These are phyloP conservation scores for Hypoxylon sp. DNA, from an alignment of 2,329 filamentous ascomycete species.

Conservation along the genomic window DNA sequence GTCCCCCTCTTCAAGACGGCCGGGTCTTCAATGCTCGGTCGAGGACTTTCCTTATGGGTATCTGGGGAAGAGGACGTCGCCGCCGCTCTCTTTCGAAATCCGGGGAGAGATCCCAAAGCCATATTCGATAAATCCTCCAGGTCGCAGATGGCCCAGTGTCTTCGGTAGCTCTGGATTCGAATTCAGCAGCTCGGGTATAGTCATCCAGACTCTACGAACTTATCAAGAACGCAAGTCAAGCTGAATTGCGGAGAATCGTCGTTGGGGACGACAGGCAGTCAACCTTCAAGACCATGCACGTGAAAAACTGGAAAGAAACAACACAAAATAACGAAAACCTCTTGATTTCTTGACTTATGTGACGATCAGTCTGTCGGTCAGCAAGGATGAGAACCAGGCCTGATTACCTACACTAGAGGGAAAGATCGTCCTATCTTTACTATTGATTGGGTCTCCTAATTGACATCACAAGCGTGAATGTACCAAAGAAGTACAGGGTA, in stretches of 20 bases:
- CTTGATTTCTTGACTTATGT: slow-evolving; percentile 26
- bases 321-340: slow-evolving; percentile 25
- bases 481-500: slow-evolving; percentile 34
- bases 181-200: slow-evolving; percentile 17
- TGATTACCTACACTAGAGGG: slow-evolving; percentile 29
- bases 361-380: slow-evolving; percentile 22
- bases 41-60: slow-evolving; percentile 41
- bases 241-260: slow-evolving; percentile 18
- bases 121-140: slow-evolving; percentile 30
- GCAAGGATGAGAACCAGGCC: slow-evolving; percentile 27
- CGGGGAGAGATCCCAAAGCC: slow-evolving; percentile 41
- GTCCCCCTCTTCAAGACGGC: slow-evolving; percentile 62
- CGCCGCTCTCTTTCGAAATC: slow-evolving; percentile 47
- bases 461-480: slow-evolving; percentile 28
- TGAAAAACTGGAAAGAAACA: slow-evolving; percentile 33
- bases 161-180: slow-evolving; percentile 9
- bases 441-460: slow-evolving; percentile 24
- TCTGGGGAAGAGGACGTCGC: slow-evolving; percentile 34
- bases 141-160: slow-evolving; percentile 3
- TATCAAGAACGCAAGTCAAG: slow-evolving; percentile 14
- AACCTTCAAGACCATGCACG: slow-evolving; percentile 30
- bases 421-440: slow-evolving; percentile 27
- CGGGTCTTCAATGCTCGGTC: slow-evolving; percentile 31
- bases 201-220: slow-evolving; percentile 16
- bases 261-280: slow-evolving; percentile 24